phyloP scores from a whole-genome alignment of 78 protist genomes.

The Bigelowiella natans region DNA sequence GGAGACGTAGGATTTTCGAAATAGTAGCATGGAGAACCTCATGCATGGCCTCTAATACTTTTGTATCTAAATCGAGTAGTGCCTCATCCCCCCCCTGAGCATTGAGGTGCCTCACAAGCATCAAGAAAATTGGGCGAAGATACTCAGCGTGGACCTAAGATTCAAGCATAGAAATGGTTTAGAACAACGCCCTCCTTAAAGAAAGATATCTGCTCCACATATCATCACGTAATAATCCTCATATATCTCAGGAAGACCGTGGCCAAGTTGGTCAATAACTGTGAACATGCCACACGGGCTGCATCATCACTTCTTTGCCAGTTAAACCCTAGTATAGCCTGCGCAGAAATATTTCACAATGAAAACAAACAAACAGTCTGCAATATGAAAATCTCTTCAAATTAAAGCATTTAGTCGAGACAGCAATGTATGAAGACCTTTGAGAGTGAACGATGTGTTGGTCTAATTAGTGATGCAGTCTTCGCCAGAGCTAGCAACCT shows the following conservation, averaged over 20 bases:
- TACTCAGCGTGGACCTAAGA: background rate
- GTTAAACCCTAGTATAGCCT: background rate
- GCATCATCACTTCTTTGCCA: background rate
- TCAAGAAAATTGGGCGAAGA: background rate
- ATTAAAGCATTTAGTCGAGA: background rate
- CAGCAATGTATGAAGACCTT: background rate
- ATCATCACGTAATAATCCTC: background rate
- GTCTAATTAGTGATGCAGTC: background rate
- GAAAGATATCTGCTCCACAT: background rate
- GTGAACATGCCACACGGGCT: background rate
- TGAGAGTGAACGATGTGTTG: background rate
- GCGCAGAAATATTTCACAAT: no score
- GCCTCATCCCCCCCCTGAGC: background rate
- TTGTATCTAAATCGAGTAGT: background rate
- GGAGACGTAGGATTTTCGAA: background rate
- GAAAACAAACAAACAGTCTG: background rate
- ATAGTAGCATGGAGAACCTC: background rate
- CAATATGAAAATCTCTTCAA: background rate
- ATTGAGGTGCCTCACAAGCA: background rate
- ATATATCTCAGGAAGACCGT: background rate
- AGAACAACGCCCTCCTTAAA: background rate
- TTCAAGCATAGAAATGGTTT: background rate
- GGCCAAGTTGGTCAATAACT: background rate
- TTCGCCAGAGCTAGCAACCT: background rate
- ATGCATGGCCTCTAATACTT: background rate